Evolutionary conservation across 495 filamentous ascomycete genomes (phyloP), one percentile per base, ranked within the genome.

Genomic region (Neurospora hispaniola): DNA sequence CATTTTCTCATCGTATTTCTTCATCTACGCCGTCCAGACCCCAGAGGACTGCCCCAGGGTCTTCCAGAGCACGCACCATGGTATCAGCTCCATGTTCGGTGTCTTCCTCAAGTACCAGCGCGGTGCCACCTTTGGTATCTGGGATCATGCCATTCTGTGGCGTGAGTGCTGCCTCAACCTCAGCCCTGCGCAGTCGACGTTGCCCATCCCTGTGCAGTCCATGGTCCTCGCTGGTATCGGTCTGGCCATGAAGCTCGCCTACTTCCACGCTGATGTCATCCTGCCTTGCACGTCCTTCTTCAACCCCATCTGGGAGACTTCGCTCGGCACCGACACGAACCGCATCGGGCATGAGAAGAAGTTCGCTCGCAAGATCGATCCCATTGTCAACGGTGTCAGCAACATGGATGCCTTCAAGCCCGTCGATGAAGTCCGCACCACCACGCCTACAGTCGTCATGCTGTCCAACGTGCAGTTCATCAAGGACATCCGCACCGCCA

Each of bases 61-160:
- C 1, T 91, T 91, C 81, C 89, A 91, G 77, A 87, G 87, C 20
- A 90, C 89, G 0, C 89, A 91, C 69, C 89, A 91, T 78, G 88
- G 88, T 74, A 85, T 89, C 66, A 88, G 88, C 73, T 88, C 88
- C 11, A 86, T 88, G 0, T 91, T 90, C 66, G 89, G 89, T 20
- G 85, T 91, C 40, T 84, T 91, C n/a, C 89, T 88, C 80, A 91
- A 91, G 78, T 83, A 90, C 69, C 88, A 88, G 76, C 83, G 88
- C 18, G 84, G 85, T 43, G 88, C 86, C 71, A 90, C 86, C 1
- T 81, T 90, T 48, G 88, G 89, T 73, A 88, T 91, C 72, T 91
- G 89, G 89, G 89, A 91, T 73, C 89, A 91, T 74, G 88, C 88
- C 69, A 91, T 91, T 73, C 85, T 84, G 62, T 91, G 87, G 88